These are phyloP conservation scores for Phytophthora fragariaefolia DNA, from an alignment of 352 stramenopile species.

Conservation along the genomic window DNA sequence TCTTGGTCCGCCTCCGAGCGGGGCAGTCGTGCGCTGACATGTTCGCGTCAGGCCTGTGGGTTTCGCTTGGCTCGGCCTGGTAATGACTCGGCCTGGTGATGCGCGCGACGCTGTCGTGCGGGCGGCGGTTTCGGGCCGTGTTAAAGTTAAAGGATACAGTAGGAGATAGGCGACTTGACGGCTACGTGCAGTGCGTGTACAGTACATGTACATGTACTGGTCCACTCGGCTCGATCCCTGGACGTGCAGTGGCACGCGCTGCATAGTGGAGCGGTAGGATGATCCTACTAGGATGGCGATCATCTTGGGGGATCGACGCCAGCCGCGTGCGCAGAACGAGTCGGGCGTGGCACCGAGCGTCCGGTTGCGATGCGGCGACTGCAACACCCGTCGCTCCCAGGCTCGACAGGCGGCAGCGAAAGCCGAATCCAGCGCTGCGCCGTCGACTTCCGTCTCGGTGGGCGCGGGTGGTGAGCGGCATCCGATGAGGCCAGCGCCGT, in stretches of 20 bases:
- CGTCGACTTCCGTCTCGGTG: conserved; percentile 32
- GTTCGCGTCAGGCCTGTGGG: conserved; percentile 10
- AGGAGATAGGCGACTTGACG: no score
- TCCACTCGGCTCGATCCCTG: no score
- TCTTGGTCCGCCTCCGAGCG: background rate
- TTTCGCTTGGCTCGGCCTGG: no score
- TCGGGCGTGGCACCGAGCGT: conserved; percentile 26
- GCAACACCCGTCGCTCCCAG: no score
- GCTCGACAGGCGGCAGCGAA: no score
- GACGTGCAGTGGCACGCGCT: no score
- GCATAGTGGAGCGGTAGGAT: no score
- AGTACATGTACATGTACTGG: conserved; percentile 1
- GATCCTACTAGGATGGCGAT: conserved; percentile 17
- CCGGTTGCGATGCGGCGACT: conserved; percentile 2
- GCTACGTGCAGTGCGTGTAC: no score
- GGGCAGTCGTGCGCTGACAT: no score
- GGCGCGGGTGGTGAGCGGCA: background rate
- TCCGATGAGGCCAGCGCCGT: background rate
- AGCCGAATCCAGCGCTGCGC: conserved; percentile 12
- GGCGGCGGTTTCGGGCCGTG: conserved; percentile 1
- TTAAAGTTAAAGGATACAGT: no score
- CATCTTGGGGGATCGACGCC: conserved; percentile 4
- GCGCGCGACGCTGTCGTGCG: conserved; percentile 4
- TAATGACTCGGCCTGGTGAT: no score
- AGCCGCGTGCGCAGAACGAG: conserved; percentile 14